Base-by-base conservation (phyloP, 2,329 filamentous ascomycete species). In the Penicillium olsonii region DNA sequence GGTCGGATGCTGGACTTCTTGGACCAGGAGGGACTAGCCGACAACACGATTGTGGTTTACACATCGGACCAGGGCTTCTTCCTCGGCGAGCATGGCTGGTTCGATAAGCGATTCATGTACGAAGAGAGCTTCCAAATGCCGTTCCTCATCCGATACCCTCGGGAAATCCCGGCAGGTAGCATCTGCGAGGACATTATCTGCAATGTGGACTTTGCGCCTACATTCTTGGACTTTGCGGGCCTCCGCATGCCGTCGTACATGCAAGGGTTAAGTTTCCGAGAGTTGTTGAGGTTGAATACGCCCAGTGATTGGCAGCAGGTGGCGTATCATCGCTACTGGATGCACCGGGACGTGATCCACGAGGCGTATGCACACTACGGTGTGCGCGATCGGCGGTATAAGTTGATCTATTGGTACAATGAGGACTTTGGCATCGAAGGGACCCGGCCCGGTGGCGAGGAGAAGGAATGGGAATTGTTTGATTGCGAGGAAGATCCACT, bases 21-120 rank as follows among this genome's bases (percentile, higher is more conserved):
- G 1, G 76, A 80, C 11, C 55, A 57, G 0, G 66, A 75, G 8
- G 71, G 63, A 0, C 60, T 80, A 0, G 62, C 71, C 0, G 66
- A 78, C 0, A 73, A 80, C 54, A 81, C 78, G 0, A 63, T 81
- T 2, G 73, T 81, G 2, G 69, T 81, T n/a, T 81, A 81, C 53
- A 80, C 75, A 0, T 79, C 76, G 0, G 78, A 81, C 53, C 78
- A 81, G 52, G 79, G 79, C 5, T 81, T 81, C 66, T 82, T 81
- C 61, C 72, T 82, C 0, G 78, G 78, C 7, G 79, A 82, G 50
- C 79, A 82, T 52, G 78, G 79, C 45, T 82, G 78, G 78, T 81
- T 81, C 55, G 79, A 81, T 60, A 82, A 82, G 64, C 74, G 79
- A 3, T 81, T 82, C 61, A 81, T 82, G 75, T 82, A 82, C 62